phyloP scores from a whole-genome alignment of 306 rosid genomes.

The Aeschynomene evenia region DNA sequence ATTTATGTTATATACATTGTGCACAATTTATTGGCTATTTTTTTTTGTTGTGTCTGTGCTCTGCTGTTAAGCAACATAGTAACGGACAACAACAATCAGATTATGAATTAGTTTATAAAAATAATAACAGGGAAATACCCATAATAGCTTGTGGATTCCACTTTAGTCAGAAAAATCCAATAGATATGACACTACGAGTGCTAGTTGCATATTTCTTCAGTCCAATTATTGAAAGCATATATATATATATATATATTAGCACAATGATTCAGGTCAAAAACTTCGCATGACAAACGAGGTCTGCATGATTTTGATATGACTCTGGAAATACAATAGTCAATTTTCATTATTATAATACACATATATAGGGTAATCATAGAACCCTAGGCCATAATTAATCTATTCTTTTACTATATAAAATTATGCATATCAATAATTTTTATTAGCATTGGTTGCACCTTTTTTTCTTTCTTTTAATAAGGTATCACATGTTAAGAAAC shows the following conservation, averaged over 20 bases:
- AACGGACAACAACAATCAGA: not conserved
- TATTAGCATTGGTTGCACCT: not conserved
- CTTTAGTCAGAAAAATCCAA: slow-evolving; percentile 8
- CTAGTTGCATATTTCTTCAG: not conserved
- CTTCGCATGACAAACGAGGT: slow-evolving; percentile 18
- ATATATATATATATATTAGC: too few relatives aligned
- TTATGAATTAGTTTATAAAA: not conserved
- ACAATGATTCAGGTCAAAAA: slow-evolving; percentile 15
- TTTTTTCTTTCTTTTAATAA: not conserved
- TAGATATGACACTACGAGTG: slow-evolving; percentile 23
- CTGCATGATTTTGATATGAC: slow-evolving; percentile 22
- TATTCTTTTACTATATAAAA: not conserved
- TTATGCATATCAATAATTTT: not conserved
- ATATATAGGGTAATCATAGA: not conserved
- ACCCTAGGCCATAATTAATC: not conserved
- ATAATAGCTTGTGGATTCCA: slow-evolving; percentile 10
- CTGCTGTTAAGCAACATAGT: not conserved
- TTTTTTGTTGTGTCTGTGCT: too few relatives aligned
- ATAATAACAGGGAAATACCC: not conserved
- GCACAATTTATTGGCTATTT: too few relatives aligned
- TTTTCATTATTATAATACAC: not conserved
- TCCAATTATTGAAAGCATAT: slow-evolving; percentile 32
- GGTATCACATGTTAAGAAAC: not conserved
- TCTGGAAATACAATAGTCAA: slow-evolving; percentile 10
- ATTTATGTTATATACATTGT: too few relatives aligned